Evolutionary conservation across 2,329 filamentous ascomycete species (phyloP).

Genomic region (Fusarium secorum): DNA sequence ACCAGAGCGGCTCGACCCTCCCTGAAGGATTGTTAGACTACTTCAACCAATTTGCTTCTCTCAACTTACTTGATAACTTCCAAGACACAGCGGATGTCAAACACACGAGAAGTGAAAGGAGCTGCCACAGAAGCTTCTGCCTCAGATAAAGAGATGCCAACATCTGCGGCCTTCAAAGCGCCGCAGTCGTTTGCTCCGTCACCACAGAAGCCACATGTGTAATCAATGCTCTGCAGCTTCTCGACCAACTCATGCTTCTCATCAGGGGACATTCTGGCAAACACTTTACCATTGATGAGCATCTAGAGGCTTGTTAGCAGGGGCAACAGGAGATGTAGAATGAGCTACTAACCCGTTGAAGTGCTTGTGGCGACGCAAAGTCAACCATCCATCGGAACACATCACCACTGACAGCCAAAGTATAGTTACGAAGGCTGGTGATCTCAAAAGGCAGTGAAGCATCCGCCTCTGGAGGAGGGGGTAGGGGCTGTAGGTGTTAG

Average conservation of each 20-base stretch:
- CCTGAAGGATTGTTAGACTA: conserved; percentile 52
- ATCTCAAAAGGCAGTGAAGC: conserved; percentile 87
- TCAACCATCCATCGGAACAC: conserved; percentile 97
- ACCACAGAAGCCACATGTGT: conserved; percentile 94
- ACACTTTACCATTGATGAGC: conserved; percentile 90
- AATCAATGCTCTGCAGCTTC: conserved; percentile 95
- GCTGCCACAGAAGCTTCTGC: conserved; percentile 98
- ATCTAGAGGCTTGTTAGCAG: conserved; percentile 61
- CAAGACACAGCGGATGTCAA: conserved; percentile 95
- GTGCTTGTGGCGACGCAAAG: conserved; percentile 80
- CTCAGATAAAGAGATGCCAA: conserved; percentile 95
- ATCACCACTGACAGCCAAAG: conserved; percentile 88
- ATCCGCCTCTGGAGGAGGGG: conserved; percentile 75
- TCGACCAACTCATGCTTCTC: conserved; percentile 98
- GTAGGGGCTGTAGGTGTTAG: conserved; percentile 65
- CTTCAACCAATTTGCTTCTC: neutral
- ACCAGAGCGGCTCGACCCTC: conserved; percentile 94
- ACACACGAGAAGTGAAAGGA: conserved; percentile 92
- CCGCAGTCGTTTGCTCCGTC: conserved; percentile 98
- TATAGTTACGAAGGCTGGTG: conserved; percentile 82
- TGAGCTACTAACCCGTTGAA: conserved; percentile 66
- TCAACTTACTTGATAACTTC: conserved; percentile 77
- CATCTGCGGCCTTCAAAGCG: conserved; percentile 94
- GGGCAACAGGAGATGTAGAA: neutral
- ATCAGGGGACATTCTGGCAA: conserved; percentile 97